Evolutionary conservation across 2,329 filamentous ascomycete genomes (phyloP).

Genomic region (Colletotrichum cereale): DNA sequence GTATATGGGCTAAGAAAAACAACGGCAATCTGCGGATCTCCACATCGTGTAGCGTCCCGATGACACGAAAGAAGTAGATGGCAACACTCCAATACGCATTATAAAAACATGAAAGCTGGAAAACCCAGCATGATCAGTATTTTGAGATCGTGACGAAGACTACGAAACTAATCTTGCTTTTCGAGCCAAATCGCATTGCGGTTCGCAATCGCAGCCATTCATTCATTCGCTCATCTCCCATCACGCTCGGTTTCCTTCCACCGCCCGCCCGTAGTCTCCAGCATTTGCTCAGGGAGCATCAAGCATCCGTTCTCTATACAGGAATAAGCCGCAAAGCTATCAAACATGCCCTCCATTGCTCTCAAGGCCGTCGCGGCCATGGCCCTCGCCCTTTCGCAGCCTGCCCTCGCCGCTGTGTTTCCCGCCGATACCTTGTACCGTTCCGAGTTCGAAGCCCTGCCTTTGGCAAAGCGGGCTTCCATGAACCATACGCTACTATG

Average conservation of each 20-base stretch:
- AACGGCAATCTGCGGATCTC: no score
- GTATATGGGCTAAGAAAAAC: no score
- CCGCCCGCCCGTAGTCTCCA: not conserved
- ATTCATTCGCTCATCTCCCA: not conserved
- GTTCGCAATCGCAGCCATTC: not conserved
- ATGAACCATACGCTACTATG: not conserved
- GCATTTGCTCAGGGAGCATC: not conserved
- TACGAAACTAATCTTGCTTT: not conserved
- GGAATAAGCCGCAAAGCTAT: not conserved
- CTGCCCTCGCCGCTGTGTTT: constrained; percentile 7
- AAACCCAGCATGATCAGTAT: no score
- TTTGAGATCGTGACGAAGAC: not conserved
- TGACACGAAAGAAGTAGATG: no score
- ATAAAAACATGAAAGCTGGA: no score
- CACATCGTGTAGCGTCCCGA: no score
- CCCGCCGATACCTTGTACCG: not conserved
- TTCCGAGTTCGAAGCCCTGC: constrained; percentile 20
- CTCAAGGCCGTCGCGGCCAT: not conserved
- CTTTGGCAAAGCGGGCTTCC: constrained; percentile 16
- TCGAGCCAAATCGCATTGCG: accelerated
- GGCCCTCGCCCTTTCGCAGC: constrained; percentile 12
- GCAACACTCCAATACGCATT: no score
- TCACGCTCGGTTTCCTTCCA: not conserved
- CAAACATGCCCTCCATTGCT: not conserved
- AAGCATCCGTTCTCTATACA: not conserved